Evolutionary conservation across 768 basidiomycete genomes (phyloP).

Genomic region (Mycena albidolilacea): DNA sequence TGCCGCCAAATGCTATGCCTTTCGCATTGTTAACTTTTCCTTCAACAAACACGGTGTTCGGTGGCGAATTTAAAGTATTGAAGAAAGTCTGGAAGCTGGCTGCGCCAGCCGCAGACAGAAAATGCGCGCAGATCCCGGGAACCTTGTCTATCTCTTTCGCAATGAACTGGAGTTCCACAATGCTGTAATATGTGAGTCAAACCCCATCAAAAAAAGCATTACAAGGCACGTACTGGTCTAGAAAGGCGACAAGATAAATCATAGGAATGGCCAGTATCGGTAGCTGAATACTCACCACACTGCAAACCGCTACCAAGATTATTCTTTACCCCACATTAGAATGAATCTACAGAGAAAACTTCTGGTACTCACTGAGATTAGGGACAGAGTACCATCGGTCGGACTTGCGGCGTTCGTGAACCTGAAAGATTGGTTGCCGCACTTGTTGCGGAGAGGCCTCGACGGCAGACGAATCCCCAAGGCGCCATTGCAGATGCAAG

Average conservation of each 20-base stretch:
- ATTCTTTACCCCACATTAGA: neutral
- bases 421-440: constrained; percentile 17
- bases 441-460: neutral
- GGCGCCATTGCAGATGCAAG: constrained; percentile 21
- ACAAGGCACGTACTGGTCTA: constrained; percentile 1
- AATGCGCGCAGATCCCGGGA: constrained; percentile 6
- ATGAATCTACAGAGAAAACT: neutral
- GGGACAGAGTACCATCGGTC: constrained; percentile 28
- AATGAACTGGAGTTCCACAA: constrained; percentile 10
- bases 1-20: constrained; percentile 18
- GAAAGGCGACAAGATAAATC: neutral
- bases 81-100: constrained; percentile 7
- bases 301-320: constrained; percentile 12
- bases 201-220: neutral
- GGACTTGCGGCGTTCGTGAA: constrained; percentile 16
- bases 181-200: neutral
- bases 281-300: constrained; percentile 13
- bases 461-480: constrained; percentile 6
- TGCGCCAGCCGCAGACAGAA: neutral
- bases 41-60: constrained; percentile 21
- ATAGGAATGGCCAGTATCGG: neutral
- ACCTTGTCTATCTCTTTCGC: constrained; percentile 1
- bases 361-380: constrained; percentile 7
- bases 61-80: constrained; percentile 13
- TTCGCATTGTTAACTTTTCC: constrained; percentile 29